These are phyloP conservation scores for Phlyctochytrium planicorne DNA, from an alignment of 192 early-diverging fungal genomes.

Conservation along the genomic window DNA sequence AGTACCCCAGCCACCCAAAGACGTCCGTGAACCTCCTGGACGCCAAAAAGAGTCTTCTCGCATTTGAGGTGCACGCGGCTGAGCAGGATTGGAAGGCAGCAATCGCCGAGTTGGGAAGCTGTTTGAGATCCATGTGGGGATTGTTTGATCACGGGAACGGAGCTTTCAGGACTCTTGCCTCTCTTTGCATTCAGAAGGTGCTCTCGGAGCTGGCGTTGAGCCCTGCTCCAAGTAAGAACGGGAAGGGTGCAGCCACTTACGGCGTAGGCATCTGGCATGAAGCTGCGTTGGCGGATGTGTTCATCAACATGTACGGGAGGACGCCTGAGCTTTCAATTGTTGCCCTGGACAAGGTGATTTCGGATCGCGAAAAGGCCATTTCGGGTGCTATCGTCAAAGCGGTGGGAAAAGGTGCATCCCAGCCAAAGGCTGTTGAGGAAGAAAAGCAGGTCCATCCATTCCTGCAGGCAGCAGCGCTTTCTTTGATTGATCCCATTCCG, in stretches of 20 bases:
- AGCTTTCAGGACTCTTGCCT: conserved; percentile 25
- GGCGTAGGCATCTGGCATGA: neutral
- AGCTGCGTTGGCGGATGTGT: conserved; percentile 30
- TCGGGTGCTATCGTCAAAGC: conserved; percentile 5
- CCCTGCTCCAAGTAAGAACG: neutral
- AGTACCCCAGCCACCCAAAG: conserved; percentile 7
- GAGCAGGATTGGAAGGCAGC: conserved; percentile 12
- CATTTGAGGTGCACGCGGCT: neutral
- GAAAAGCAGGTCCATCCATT: neutral
- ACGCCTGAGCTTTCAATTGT: conserved; percentile 32
- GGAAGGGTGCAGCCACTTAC: neutral
- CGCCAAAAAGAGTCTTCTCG: neutral
- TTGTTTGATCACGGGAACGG: conserved; percentile 28
- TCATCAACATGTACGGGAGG: conserved; percentile 29
- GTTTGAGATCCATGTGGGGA: conserved; percentile 29
- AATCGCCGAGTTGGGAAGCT: conserved; percentile 17
- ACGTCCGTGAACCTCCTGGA: neutral
- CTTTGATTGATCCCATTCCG: conserved; percentile 1
- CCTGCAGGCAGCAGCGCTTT: neutral
- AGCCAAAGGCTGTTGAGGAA: neutral
- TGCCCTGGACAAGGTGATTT: conserved; percentile 13
- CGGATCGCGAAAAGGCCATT: conserved; percentile 4
- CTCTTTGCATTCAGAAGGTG: conserved; percentile 21
- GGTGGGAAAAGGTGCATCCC: neutral
- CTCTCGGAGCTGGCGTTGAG: neutral